Evolutionary conservation across 164 flowering plant genomes (phyloP).

Genomic region (Brasenia schreberi): DNA sequence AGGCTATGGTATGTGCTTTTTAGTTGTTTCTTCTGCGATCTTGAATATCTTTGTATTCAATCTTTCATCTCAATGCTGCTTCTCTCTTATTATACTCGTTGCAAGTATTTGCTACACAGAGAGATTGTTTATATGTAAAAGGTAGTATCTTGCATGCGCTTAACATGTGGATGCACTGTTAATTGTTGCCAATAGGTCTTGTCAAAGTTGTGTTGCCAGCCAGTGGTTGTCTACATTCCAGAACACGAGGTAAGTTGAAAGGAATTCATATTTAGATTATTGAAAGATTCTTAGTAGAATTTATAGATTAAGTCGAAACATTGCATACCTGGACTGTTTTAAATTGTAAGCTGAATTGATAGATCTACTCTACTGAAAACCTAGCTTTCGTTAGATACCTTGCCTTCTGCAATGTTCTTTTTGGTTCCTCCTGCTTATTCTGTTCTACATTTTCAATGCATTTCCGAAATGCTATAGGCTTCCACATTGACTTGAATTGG

Average conservation of each 20-base stretch:
- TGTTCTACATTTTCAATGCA: not conserved
- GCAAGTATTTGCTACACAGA: not conserved
- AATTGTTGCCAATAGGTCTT: constrained; percentile 37
- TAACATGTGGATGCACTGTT: not conserved
- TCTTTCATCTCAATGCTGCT: not conserved
- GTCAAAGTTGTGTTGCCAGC: constrained; percentile 69
- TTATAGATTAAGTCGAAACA: not conserved
- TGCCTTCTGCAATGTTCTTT: not conserved
- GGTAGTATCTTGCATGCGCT: not conserved
- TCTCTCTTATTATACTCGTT: no score
- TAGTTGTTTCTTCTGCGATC: not conserved
- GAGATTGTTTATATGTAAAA: not conserved
- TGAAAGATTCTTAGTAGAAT: not conserved
- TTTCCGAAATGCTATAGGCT: not conserved
- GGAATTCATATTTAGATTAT: not conserved
- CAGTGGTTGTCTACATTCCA: constrained; percentile 74
- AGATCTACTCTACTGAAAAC: not conserved
- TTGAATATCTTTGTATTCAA: not conserved
- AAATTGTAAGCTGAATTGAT: not conserved
- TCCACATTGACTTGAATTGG: not conserved
- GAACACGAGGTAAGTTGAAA: constrained; percentile 56
- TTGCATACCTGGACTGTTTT: not conserved
- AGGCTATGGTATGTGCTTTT: no score
- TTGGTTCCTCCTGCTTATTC: not conserved
- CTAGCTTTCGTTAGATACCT: not conserved